Evolutionary conservation across 1,284 basidiomycete species (phyloP).

Genomic region (Cerioporus squamosus): DNA sequence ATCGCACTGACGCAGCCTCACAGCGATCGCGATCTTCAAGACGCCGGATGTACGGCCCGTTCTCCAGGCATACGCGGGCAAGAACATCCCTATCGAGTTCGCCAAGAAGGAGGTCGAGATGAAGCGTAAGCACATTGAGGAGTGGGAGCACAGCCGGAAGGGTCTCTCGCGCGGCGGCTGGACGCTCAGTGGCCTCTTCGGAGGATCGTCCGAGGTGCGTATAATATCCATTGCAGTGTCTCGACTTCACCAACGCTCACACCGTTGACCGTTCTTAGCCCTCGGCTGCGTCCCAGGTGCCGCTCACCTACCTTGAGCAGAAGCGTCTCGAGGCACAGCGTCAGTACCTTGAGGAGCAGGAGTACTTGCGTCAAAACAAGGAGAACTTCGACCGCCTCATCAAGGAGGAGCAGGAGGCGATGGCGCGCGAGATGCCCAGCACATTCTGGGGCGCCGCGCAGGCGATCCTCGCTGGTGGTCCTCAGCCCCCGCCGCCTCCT

Average conservation of each 20-base stretch:
- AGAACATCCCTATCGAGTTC: constrained; percentile 90
- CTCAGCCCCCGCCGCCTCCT: constrained; percentile 15
- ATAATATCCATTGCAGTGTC: constrained; percentile 10
- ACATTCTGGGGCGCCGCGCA: constrained; percentile 35
- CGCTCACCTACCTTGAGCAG: constrained; percentile 88
- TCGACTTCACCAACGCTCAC: not conserved
- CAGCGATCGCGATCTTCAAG: constrained; percentile 88
- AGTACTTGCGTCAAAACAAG: constrained; percentile 84
- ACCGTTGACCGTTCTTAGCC: not conserved
- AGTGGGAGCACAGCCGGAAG: constrained; percentile 73
- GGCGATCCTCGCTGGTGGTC: constrained; percentile 20
- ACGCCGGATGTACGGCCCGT: constrained; percentile 88
- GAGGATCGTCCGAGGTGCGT: constrained; percentile 37
- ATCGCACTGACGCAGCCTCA: not conserved
- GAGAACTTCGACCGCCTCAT: constrained; percentile 80
- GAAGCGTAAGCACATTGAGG: constrained; percentile 78
- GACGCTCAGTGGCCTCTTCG: constrained; percentile 68
- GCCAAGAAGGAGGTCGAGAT: constrained; percentile 85
- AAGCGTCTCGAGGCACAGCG: constrained; percentile 88
- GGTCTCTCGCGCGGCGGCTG: constrained; percentile 48
- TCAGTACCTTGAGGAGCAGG: constrained; percentile 86
- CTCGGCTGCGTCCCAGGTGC: constrained; percentile 46
- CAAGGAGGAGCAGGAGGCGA: constrained; percentile 83
- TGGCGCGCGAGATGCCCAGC: constrained; percentile 62
- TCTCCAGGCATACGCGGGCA: constrained; percentile 83